phyloP scores from a whole-genome alignment of 2,329 filamentous ascomycete genomes.

The Colletotrichum limetticola region DNA sequence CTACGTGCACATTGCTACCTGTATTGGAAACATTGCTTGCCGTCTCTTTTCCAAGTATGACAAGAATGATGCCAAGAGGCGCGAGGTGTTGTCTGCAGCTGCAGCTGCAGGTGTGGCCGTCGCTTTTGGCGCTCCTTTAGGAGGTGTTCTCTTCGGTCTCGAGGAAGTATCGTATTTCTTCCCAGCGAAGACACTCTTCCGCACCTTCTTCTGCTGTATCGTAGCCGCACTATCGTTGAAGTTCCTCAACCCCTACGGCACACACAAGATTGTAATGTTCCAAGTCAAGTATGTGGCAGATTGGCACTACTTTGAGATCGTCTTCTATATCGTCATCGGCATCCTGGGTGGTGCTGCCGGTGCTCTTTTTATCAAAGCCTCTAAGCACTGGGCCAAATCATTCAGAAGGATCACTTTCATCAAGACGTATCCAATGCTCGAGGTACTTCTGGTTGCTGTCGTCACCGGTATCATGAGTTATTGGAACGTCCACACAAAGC shows the following conservation, averaged over 20 bases:
- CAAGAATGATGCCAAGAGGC: conserved; percentile 90
- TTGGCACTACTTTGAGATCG: conserved; percentile 94
- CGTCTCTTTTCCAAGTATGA: conserved; percentile 96
- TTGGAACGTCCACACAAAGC: conserved; percentile 91
- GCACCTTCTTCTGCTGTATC: conserved; percentile 98
- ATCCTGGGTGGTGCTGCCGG: conserved; percentile 85
- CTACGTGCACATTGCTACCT: conserved; percentile 97
- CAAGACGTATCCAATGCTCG: conserved; percentile 85
- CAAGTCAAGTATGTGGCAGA: conserved; percentile 90
- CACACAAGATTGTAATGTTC: conserved; percentile 95
- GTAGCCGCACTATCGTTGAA: conserved; percentile 91
- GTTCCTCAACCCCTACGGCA: conserved; percentile 95
- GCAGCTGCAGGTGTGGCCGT: conserved; percentile 93
- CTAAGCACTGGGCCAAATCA: conserved; percentile 85
- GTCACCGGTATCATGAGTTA: conserved; percentile 88
- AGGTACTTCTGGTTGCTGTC: conserved; percentile 88
- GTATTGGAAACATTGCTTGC: conserved; percentile 94
- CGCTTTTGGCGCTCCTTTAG: conserved; percentile 88
- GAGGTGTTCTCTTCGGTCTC: conserved; percentile 90
- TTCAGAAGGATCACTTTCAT: conserved; percentile 86
- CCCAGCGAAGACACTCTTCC: conserved; percentile 94
- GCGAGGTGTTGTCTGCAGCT: conserved; percentile 92
- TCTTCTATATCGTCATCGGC: conserved; percentile 86
- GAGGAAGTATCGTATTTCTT: conserved; percentile 99
- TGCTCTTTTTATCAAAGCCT: conserved; percentile 96